Percentiles rank a stretch among this genome's conserved stretches.
Evolutionary conservation across 2,329 filamentous ascomycete species (phyloP).

Genomic region (Cercospora sp.): DNA sequence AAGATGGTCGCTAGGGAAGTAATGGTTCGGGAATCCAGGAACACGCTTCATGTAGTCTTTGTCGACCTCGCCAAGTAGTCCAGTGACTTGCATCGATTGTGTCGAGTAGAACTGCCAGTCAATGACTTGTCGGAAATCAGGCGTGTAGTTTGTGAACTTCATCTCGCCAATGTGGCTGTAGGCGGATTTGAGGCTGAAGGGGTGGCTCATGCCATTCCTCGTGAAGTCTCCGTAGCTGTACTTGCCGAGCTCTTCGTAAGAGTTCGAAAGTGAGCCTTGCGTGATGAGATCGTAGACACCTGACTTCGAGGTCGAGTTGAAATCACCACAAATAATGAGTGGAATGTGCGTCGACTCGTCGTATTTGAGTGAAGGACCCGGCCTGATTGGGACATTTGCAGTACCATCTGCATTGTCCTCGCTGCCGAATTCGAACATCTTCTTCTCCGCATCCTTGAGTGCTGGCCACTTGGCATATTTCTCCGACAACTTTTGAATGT

Average conservation of each 20-base stretch:
- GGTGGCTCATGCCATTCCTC: constrained; percentile 86
- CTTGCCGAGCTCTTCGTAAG: constrained; percentile 76
- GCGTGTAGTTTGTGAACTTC: constrained; percentile 94
- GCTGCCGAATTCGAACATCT: constrained; percentile 50
- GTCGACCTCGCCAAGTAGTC: constrained; percentile 83
- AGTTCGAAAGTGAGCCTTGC: constrained; percentile 72
- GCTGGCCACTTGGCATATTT: constrained; percentile 78
- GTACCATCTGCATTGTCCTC: constrained; percentile 53
- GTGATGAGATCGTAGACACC: constrained; percentile 90
- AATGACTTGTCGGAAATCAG: constrained; percentile 86
- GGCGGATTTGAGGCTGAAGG: constrained; percentile 88
- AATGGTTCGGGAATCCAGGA: constrained; percentile 89
- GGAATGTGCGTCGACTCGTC: constrained; percentile 83
- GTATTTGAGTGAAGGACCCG: constrained; percentile 84
- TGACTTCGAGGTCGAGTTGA: constrained; percentile 86
- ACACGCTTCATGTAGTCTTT: constrained; percentile 80
- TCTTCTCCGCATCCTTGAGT: constrained; percentile 70
- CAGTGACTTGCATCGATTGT: constrained; percentile 80
- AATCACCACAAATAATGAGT: constrained; percentile 88
- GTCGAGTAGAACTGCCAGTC: constrained; percentile 99
- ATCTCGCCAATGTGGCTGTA: constrained; percentile 84
- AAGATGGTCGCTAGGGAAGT: constrained; percentile 91
- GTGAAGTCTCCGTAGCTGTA: constrained; percentile 94
- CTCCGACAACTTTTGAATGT: constrained; percentile 81
- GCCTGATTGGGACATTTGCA: constrained; percentile 50